phyloP scores from a whole-genome alignment of 495 filamentous ascomycete species.

The Talaromyces ruber region DNA sequence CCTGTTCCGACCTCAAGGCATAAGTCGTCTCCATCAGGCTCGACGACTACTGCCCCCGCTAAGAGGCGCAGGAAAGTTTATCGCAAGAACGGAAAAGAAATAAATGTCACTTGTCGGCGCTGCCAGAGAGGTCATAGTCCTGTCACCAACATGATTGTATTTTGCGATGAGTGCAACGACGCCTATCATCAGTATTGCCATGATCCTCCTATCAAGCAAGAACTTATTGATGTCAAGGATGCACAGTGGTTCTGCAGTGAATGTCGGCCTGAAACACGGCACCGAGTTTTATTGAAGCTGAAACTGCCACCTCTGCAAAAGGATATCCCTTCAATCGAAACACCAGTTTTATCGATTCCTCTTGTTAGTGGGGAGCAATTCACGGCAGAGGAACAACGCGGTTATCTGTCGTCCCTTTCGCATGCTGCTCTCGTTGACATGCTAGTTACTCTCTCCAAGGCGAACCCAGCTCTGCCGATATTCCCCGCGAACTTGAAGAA shows the following conservation, averaged over 20 bases:
- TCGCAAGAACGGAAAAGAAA: constrained; percentile 31
- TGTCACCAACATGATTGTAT: constrained; percentile 76
- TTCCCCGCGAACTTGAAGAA: constrained; percentile 27
- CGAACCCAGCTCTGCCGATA: constrained; percentile 27
- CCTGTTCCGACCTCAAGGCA: constrained; percentile 28
- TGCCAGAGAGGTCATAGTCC: constrained; percentile 75
- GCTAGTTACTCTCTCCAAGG: constrained; percentile 23
- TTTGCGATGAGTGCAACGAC: constrained; percentile 85
- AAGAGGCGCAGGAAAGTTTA: constrained; percentile 35
- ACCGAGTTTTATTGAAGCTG: not conserved
- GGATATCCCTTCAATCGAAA: constrained; percentile 22
- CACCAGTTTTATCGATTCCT: constrained; percentile 13
- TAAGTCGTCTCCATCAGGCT: constrained; percentile 27
- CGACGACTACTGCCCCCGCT: constrained; percentile 8
- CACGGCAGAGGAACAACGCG: constrained; percentile 24
- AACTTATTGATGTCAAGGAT: constrained; percentile 57
- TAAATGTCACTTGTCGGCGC: constrained; percentile 54
- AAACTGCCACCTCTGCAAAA: constrained; percentile 3
- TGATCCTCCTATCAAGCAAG: constrained; percentile 66
- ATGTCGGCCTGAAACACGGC: constrained; percentile 43
- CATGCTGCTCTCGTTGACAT: constrained; percentile 33
- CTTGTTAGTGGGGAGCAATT: constrained; percentile 20
- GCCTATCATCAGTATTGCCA: constrained; percentile 92
- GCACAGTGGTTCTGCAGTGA: constrained; percentile 70
- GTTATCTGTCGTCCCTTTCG: constrained; percentile 32